Conservation (phyloP, 176 grass and related monocot species). For the Oryza glaberrima region DNA sequence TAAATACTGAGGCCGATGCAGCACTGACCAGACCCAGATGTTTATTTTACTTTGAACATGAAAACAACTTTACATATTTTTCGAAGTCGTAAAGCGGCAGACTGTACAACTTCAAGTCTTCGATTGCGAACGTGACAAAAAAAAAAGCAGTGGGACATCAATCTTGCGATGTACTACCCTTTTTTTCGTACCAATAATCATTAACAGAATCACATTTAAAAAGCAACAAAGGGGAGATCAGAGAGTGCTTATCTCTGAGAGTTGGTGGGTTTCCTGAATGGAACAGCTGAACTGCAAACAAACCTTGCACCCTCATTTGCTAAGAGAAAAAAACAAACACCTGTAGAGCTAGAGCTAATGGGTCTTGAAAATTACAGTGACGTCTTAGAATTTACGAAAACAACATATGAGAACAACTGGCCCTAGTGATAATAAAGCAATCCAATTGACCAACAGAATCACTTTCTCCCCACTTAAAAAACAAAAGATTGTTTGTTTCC, state of each 20-base stretch:
- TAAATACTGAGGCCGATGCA: constrained; percentile 10
- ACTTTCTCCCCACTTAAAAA: background rate
- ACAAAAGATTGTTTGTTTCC: background rate
- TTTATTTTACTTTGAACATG: background rate
- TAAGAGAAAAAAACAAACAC: background rate
- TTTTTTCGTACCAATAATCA: constrained; percentile 20
- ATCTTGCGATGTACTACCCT: background rate
- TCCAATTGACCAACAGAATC: background rate
- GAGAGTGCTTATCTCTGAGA: background rate
- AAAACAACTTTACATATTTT: constrained; percentile 35
- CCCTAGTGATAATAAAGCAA: background rate
- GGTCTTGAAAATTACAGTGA: background rate
- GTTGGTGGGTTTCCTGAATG: background rate
- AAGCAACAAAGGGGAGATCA: constrained; percentile 2
- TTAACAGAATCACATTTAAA: constrained; percentile 28
- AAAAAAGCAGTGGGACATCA: constrained; percentile 27
- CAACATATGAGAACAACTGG: background rate
- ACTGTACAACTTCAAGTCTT: constrained; percentile 5
- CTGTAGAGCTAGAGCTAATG: background rate
- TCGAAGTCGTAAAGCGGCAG: constrained; percentile 6
- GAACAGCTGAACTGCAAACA: background rate
- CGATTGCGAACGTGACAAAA: constrained; percentile 2
- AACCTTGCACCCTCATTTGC: background rate
- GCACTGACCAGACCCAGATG: background rate
- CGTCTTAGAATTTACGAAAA: background rate